phyloP scores from a whole-genome alignment of 2,329 filamentous ascomycete species.

The Aspergillus neoniger region DNA sequence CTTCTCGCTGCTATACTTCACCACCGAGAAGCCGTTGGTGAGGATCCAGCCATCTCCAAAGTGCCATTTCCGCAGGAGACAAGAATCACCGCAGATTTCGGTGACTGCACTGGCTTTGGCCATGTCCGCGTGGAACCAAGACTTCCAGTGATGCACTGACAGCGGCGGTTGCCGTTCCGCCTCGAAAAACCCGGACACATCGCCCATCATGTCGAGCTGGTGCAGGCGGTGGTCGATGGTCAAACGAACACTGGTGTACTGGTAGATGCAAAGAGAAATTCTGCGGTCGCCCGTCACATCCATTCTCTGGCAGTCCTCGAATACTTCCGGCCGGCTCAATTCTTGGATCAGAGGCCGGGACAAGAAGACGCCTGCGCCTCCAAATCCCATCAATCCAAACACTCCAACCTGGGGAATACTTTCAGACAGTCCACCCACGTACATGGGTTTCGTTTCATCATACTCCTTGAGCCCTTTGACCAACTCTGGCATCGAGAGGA shows the following conservation, averaged over 20 bases:
- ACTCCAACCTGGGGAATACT: constrained; percentile 53
- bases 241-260: constrained; percentile 56
- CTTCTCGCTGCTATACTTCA: constrained; percentile 49
- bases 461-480: constrained; percentile 51
- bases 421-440: constrained; percentile 62
- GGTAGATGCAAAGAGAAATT: constrained; percentile 59
- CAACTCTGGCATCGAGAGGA: constrained; percentile 56
- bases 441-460: constrained; percentile 53
- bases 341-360: constrained; percentile 55
- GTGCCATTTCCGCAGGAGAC: constrained; percentile 59
- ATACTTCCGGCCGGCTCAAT: constrained; percentile 46
- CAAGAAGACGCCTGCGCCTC: constrained; percentile 62
- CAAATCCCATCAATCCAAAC: constrained; percentile 63
- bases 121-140: constrained; percentile 57
- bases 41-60: constrained; percentile 53
- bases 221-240: constrained; percentile 58
- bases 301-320: constrained; percentile 53
- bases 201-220: constrained; percentile 59
- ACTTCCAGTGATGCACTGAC: constrained; percentile 66
- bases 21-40: constrained; percentile 62
- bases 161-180: constrained; percentile 54
- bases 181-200: constrained; percentile 63
- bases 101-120: constrained; percentile 53
- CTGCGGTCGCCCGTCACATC: constrained; percentile 57
- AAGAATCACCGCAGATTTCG: constrained; percentile 57